Conservation (phyloP, 495 filamentous ascomycete species). For the Penicillium macrosclerotiorum region DNA sequence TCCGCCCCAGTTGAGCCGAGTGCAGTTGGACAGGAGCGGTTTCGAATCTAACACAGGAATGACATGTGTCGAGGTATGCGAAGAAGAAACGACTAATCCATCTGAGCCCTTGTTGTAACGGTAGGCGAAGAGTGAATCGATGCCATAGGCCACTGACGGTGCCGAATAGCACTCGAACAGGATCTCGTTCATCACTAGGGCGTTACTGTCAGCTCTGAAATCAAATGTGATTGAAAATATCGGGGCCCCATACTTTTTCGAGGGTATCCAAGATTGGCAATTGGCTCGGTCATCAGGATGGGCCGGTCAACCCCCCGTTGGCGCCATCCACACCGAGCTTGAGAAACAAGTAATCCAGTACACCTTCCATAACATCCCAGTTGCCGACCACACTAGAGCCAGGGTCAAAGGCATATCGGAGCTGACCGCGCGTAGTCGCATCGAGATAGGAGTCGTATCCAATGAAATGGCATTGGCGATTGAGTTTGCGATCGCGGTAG, state of each 20-base stretch:
- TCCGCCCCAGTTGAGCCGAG: constrained; percentile 92
- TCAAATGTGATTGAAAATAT: not conserved
- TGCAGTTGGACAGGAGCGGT: constrained; percentile 76
- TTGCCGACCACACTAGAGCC: constrained; percentile 89
- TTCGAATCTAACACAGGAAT: constrained; percentile 88
- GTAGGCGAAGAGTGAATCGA: constrained; percentile 95
- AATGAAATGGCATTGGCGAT: constrained; percentile 83
- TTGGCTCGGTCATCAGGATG: constrained; percentile 92
- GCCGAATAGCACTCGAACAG: constrained; percentile 92
- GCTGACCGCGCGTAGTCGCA: constrained; percentile 86
- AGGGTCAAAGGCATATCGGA: constrained; percentile 86
- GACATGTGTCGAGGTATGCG: constrained; percentile 91
- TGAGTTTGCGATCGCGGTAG: constrained; percentile 89
- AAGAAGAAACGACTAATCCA: constrained; percentile 86
- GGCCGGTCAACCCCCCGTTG: constrained; percentile 75
- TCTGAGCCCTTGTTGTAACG: constrained; percentile 84
- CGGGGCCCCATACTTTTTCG: constrained; percentile 74
- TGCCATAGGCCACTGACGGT: constrained; percentile 85
- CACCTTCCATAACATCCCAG: constrained; percentile 94
- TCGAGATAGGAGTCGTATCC: constrained; percentile 91
- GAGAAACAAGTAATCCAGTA: constrained; percentile 88
- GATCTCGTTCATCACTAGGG: constrained; percentile 89
- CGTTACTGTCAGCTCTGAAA: constrained; percentile 14
- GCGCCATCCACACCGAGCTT: constrained; percentile 83
- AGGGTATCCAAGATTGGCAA: constrained; percentile 85